Evolutionary conservation across 2,329 filamentous ascomycete genomes (phyloP).

Genomic region (Dactylellina sp.): DNA sequence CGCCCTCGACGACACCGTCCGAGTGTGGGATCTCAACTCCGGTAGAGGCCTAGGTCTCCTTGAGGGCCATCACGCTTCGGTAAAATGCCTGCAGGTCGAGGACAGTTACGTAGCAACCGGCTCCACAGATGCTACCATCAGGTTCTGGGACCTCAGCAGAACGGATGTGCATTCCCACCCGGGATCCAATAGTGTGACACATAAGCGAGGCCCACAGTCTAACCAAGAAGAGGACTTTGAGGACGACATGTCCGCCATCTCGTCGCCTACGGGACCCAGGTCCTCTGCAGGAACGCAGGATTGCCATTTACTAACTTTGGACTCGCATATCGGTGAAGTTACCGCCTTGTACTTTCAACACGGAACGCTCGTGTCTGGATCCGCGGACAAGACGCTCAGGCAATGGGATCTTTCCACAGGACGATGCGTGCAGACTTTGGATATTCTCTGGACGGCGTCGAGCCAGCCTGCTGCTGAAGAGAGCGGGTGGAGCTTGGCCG

Average conservation of each 20-base stretch:
- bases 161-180: slow-evolving; percentile 68
- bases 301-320: slow-evolving; percentile 86
- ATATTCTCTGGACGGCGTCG: slow-evolving; percentile 96
- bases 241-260: slow-evolving; percentile 62
- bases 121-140: slow-evolving; percentile 92
- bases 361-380: slow-evolving; percentile 91
- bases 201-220: slow-evolving; percentile 65
- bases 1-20: slow-evolving; percentile 89
- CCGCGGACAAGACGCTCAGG: slow-evolving; percentile 93
- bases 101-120: slow-evolving; percentile 96
- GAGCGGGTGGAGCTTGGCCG: slow-evolving; percentile 70
- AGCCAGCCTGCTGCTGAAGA: slow-evolving; percentile 74
- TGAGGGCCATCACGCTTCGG: slow-evolving; percentile 94
- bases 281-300: slow-evolving; percentile 80
- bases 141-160: slow-evolving; percentile 92
- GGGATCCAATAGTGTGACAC: slow-evolving; percentile 58
- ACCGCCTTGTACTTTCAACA: slow-evolving; percentile 92
- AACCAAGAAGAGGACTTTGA: slow-evolving; percentile 67
- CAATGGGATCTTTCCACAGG: slow-evolving; percentile 98
- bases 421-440: slow-evolving; percentile 95
- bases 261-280: slow-evolving; percentile 42
- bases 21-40: slow-evolving; percentile 95
- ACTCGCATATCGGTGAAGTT: slow-evolving; percentile 92
- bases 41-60: slow-evolving; percentile 90
- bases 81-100: slow-evolving; percentile 90